phyloP scores from a whole-genome alignment of 1,139 yeast species.

The Protomyces gravidus region DNA sequence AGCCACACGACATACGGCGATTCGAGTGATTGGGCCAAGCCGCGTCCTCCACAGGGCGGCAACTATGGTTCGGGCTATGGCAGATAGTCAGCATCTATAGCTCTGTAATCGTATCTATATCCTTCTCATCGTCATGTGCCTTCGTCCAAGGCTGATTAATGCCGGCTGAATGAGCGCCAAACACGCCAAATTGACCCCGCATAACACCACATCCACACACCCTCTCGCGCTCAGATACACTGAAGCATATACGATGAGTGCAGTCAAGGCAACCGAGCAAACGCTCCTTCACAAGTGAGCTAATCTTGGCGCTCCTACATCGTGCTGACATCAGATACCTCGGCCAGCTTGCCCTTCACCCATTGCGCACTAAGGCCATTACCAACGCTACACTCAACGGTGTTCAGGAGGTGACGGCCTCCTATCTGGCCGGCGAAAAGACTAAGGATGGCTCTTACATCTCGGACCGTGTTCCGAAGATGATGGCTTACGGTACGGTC shows the following conservation, averaged over 20 bases:
- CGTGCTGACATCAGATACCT: background rate
- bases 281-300: constrained; percentile 21
- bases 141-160: too few relatives aligned
- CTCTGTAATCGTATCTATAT: too few relatives aligned
- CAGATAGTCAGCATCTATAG: background rate
- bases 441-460: constrained; percentile 43
- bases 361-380: constrained; percentile 40
- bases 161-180: too few relatives aligned
- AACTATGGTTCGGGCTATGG: background rate
- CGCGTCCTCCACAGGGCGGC: constrained; percentile 4
- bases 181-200: too few relatives aligned
- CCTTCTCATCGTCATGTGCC: too few relatives aligned
- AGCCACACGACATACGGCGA: constrained; percentile 10
- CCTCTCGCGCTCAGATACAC: too few relatives aligned
- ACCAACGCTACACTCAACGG: constrained; percentile 44
- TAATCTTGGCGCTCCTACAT: background rate
- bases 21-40: constrained; percentile 16
- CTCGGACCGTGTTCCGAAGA: constrained; percentile 51
- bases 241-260: background rate
- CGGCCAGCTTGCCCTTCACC: constrained; percentile 23
- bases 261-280: constrained; percentile 12
- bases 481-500: constrained; percentile 64
- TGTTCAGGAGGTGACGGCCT: constrained; percentile 42
- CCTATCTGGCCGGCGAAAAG: constrained; percentile 42
- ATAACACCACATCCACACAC: background rate